Conservation (phyloP, 345 rosid species). For the Balakata baccata region DNA sequence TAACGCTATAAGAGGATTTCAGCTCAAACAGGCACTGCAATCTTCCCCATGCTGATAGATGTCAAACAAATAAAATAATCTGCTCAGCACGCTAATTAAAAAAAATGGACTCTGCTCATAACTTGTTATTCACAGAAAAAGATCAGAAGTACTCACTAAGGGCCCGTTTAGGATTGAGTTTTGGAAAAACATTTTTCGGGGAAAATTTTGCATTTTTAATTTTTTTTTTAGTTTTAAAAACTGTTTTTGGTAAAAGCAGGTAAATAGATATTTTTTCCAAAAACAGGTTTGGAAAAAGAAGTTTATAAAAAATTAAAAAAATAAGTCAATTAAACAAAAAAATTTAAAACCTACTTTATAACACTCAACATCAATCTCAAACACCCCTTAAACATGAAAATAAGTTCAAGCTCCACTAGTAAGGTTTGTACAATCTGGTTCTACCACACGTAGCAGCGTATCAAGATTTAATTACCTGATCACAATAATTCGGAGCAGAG, state of each 20-base stretch:
- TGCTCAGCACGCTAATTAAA: neutral
- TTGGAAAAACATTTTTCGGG: no score
- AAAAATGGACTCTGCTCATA: neutral
- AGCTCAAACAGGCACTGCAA: neutral
- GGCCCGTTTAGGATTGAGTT: no score
- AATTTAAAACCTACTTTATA: no score
- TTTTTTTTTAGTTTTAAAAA: no score
- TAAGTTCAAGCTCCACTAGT: neutral
- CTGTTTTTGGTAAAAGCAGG: no score
- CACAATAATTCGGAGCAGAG: conserved; percentile 99
- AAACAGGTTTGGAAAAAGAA: no score
- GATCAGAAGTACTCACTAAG: neutral
- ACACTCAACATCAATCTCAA: no score
- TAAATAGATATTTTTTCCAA: no score
- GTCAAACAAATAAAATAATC: neutral
- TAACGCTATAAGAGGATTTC: neutral
- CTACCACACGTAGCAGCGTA: neutral
- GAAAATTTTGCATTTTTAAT: no score
- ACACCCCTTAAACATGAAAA: no score
- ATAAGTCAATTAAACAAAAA: no score
- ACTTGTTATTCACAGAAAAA: neutral
- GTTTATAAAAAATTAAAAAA: no score
- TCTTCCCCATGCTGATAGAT: neutral
- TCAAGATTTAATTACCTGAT: conserved; percentile 55
- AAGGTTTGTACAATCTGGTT: neutral